phyloP scores from a whole-genome alignment of 75 land plant genomes.

The Ceratopteris richardii region DNA sequence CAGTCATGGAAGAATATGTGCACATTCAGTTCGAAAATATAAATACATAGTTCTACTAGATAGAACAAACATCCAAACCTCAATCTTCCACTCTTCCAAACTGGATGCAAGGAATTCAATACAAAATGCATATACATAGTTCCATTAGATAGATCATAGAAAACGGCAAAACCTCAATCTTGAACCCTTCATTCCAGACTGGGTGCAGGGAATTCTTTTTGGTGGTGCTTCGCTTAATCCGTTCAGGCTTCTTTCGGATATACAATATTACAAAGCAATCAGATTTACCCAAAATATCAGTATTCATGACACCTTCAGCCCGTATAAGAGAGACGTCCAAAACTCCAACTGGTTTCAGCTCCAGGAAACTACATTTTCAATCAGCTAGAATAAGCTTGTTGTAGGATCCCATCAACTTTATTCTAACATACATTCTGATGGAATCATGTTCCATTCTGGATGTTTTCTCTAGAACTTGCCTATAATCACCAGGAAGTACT shows the following conservation, averaged over 20 bases:
- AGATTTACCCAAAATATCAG: conserved; percentile 36
- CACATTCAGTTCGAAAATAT: too few species aligned
- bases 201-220: conserved; percentile 34
- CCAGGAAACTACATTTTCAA: conserved; percentile 26
- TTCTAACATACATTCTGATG: too few species aligned
- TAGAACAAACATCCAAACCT: too few species aligned
- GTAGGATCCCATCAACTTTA: background rate
- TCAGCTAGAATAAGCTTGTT: background rate
- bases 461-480: too few species aligned
- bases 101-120: too few species aligned
- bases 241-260: conserved; percentile 29
- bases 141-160: too few species aligned
- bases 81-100: too few species aligned
- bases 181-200: conserved; percentile 34
- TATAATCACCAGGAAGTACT: conserved; percentile 36
- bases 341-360: conserved; percentile 27
- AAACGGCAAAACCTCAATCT: conserved; percentile 27
- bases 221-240: conserved; percentile 26
- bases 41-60: too few species aligned
- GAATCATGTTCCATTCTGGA: too few species aligned
- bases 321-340: conserved; percentile 25
- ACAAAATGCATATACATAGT: too few species aligned
- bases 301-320: conserved; percentile 27
- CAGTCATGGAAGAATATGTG: too few species aligned
- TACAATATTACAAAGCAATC: conserved; percentile 33